Evolutionary conservation across 768 basidiomycete genomes (phyloP), one percentile per base, ranked within the genome.

Genomic region (Myochromella boudieri): DNA sequence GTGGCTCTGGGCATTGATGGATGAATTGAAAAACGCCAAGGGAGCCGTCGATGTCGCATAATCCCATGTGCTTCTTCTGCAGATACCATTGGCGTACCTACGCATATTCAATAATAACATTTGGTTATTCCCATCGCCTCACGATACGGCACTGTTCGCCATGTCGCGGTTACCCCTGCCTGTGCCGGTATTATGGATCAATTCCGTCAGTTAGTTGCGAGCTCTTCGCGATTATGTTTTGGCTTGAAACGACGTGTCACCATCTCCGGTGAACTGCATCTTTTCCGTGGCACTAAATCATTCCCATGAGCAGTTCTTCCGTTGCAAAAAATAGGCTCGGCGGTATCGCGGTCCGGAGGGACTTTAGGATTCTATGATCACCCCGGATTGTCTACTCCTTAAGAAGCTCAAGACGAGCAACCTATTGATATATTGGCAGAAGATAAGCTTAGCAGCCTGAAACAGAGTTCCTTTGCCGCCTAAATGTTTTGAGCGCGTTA

Each of bases 1-100:
- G n/a, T 29, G 38, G 15, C 36, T 29, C 26, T 15, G 14, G 38
- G 18, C n/a, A 25, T 21, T 32, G 37, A 40, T 39, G 31, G 47
- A 37, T 44, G 41, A 25, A 29, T 25, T 36, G 49, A 49, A 49
- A 49, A 24, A 46, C 34, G 52, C 38, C 31, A 42, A 42, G n/a
- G 38, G 42, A 44, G 18, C 39, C 24, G 37, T 46, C 34, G 44
- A 27, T 37, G n/a, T 42, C 44, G 42, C 18, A 20, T 27, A 48
- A 15, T 48, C 41, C 33, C 24, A 34, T 45, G 42, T 37, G 39
- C n/a, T n/a, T n/a, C 39, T 49, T 45, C 44, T 44, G 18, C 22
- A n/a, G n/a, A 34, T 38, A 34, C 18, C 32, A 17, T 43, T 27
- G 18, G 31, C 33, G 40, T 39, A 7, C 37, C 42, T 47, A 40